Evolutionary conservation across 1,139 yeast genomes (phyloP).

Genomic region (Geotrichum carabidarum): DNA sequence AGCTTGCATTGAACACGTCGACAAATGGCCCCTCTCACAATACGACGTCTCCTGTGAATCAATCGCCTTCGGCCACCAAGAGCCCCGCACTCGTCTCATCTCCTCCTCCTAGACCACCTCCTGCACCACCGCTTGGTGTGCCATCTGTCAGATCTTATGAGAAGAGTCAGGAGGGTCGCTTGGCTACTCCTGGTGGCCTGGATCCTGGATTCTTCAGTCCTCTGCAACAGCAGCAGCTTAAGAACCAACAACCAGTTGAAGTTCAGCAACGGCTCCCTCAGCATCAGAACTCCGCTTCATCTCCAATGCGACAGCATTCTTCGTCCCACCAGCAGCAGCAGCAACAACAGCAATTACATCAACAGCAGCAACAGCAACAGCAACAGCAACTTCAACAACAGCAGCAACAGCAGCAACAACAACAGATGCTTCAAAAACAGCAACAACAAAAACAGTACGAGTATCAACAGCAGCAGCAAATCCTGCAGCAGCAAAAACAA

Average conservation of each 20-base stretch:
- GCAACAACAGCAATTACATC: slow-evolving; percentile 24
- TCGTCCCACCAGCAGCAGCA: slow-evolving; percentile 24
- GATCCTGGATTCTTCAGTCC: slow-evolving; percentile 19
- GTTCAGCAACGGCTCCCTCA: slow-evolving; percentile 15
- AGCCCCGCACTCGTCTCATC: slow-evolving; percentile 23
- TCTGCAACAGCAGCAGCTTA: slow-evolving; percentile 19
- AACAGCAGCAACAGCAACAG: slow-evolving; percentile 21
- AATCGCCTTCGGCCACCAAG: neutral
- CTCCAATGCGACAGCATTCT: slow-evolving; percentile 21
- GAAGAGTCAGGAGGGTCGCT: slow-evolving; percentile 16
- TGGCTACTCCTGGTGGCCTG: slow-evolving; percentile 10
- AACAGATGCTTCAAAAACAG: slow-evolving; percentile 22
- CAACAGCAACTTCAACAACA: slow-evolving; percentile 18
- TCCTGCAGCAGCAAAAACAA: slow-evolving; percentile 19
- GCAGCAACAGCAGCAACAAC: slow-evolving; percentile 20
- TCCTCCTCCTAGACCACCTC: slow-evolving; percentile 42
- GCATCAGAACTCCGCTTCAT: slow-evolving; percentile 12
- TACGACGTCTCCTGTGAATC: slow-evolving; percentile 8
- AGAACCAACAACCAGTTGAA: slow-evolving; percentile 1
- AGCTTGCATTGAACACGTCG: slow-evolving; percentile 12
- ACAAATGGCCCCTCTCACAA: neutral
- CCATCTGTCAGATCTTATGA: slow-evolving; percentile 30
- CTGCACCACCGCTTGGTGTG: slow-evolving; percentile 42
- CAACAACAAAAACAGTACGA: slow-evolving; percentile 21
- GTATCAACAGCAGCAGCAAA: slow-evolving; percentile 21